Evolutionary conservation across 352 stramenopile species (phyloP).

Genomic region (Globisporangium paroecandrum): DNA sequence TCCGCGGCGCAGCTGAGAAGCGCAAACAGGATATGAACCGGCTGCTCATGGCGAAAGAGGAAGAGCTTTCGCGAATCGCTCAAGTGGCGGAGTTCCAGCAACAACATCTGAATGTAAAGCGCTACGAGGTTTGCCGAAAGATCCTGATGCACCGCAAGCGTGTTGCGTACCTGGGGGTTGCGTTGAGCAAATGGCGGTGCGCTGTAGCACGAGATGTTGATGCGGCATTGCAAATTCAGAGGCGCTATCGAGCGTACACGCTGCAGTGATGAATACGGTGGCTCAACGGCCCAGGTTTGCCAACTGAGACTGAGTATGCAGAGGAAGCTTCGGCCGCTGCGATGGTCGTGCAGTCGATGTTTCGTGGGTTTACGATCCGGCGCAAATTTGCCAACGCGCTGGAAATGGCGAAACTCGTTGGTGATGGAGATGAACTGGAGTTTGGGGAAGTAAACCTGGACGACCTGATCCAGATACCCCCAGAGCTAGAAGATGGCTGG

Average conservation of each 20-base stretch:
- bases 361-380: slow-evolving; percentile 61
- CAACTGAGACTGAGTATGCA: slow-evolving; percentile 5
- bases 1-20: slow-evolving; percentile 9
- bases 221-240: slow-evolving; percentile 6
- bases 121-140: neutral
- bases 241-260: neutral
- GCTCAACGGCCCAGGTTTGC: neutral
- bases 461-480: slow-evolving; percentile 48
- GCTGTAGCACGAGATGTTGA: neutral
- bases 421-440: slow-evolving; percentile 16
- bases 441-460: slow-evolving; percentile 60
- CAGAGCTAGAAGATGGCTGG: slow-evolving; percentile 61
- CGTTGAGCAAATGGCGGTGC: neutral
- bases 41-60: slow-evolving; percentile 12
- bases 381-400: slow-evolving; percentile 64
- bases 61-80: slow-evolving; percentile 10
- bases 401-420: slow-evolving; percentile 38
- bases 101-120: neutral
- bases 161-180: slow-evolving; percentile 2
- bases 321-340: slow-evolving; percentile 26
- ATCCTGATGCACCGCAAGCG: slow-evolving; percentile 4
- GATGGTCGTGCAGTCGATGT: slow-evolving; percentile 59
- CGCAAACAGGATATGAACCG: slow-evolving; percentile 16
- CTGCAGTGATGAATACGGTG: neutral
- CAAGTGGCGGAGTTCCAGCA: slow-evolving; percentile 11